Conservation (phyloP, 2,329 filamentous ascomycete species). For the Monosporascus sp. region DNA sequence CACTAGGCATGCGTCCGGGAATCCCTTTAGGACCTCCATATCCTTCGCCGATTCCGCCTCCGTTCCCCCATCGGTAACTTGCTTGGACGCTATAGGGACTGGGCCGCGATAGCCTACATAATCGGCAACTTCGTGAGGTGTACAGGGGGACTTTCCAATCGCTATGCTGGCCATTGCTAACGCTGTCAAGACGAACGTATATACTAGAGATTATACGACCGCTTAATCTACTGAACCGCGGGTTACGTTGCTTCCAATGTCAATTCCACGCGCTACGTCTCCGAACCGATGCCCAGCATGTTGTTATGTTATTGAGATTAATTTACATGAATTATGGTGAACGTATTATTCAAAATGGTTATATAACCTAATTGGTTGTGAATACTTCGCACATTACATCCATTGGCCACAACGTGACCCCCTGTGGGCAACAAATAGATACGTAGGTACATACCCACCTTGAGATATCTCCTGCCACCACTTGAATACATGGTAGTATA, state of each 20-base stretch:
- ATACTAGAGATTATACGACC: background rate
- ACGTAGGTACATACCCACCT: too few species aligned
- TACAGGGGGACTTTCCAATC: slow-evolving; percentile 10
- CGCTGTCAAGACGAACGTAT: background rate
- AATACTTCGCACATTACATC: too few species aligned
- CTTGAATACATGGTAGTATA: too few species aligned
- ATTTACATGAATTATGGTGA: background rate
- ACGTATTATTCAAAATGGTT: too few species aligned
- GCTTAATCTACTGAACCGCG: background rate
- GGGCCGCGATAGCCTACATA: slow-evolving; percentile 2
- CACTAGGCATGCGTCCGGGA: slow-evolving; percentile 25
- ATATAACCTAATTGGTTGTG: too few species aligned
- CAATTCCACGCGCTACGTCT: background rate
- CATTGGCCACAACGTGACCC: too few species aligned
- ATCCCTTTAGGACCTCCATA: slow-evolving; percentile 35
- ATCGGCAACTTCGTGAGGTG: slow-evolving; percentile 3
- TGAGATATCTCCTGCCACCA: too few species aligned
- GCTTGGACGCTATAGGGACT: slow-evolving; percentile 1
- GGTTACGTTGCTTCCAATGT: background rate
- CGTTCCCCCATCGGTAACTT: slow-evolving; percentile 26
- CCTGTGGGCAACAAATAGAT: too few species aligned
- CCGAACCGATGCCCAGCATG: background rate
- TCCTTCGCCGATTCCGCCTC: slow-evolving; percentile 28
- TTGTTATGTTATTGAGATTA: background rate
- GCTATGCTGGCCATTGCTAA: slow-evolving; percentile 14